Percentiles rank a stretch among this genome's conserved stretches.
These are phyloP conservation scores for Stenogyne calaminthoides DNA, from an alignment of 305 asterid species.

Conservation along the genomic window DNA sequence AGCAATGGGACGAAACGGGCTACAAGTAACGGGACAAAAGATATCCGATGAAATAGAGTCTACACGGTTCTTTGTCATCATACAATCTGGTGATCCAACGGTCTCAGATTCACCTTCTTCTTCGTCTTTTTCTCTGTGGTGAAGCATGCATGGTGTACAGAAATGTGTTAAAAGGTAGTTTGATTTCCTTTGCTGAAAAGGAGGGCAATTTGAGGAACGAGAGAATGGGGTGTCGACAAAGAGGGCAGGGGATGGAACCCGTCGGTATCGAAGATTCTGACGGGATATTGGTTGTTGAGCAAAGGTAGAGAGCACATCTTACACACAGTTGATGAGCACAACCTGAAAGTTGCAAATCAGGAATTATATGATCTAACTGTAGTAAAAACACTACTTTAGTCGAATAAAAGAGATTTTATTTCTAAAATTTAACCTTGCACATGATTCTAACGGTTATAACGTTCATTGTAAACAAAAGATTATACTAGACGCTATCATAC, in stretches of 20 bases:
- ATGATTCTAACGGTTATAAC: no score
- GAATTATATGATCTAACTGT: no score
- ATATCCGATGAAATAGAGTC: slow-evolving; percentile 65
- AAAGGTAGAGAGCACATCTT: slow-evolving; percentile 74
- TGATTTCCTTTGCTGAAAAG: slow-evolving; percentile 55
- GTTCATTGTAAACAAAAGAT: no score
- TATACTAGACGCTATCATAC: no score
- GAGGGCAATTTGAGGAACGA: slow-evolving; percentile 46
- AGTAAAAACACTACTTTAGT: no score
- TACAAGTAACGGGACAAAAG: slow-evolving; percentile 73
- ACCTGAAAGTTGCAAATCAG: slow-evolving; percentile 34
- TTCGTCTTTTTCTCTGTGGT: slow-evolving; percentile 56
- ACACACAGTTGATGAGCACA: slow-evolving; percentile 69
- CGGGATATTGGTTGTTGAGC: slow-evolving; percentile 64
- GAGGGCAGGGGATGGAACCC: slow-evolving; percentile 86
- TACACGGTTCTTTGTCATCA: slow-evolving; percentile 51
- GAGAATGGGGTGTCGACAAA: slow-evolving; percentile 54
- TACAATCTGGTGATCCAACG: slow-evolving; percentile 45
- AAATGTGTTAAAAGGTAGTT: slow-evolving; percentile 56
- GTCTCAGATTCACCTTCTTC: slow-evolving; percentile 46
- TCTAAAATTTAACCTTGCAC: no score
- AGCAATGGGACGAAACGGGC: slow-evolving; percentile 76
- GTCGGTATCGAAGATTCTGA: slow-evolving; percentile 44
- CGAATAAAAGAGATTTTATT: no score
- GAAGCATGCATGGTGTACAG: slow-evolving; percentile 81